Evolutionary conservation across 805 yeast genomes (phyloP).

Genomic region (Scheffersomyces coipomensis): DNA sequence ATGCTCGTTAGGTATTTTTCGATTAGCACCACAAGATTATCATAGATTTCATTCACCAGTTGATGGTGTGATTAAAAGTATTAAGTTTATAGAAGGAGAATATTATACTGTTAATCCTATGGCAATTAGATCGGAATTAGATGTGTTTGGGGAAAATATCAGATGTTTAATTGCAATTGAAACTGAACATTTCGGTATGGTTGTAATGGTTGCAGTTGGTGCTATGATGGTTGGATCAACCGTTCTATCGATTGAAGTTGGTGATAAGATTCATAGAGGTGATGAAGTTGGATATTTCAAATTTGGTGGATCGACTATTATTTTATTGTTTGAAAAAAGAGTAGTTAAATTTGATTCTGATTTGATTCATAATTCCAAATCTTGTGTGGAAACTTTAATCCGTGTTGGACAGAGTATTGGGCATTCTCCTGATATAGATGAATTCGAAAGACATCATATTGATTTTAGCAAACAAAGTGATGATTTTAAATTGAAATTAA

Average conservation of each 20-base stretch:
- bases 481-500: conserved; percentile 47
- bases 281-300: conserved; percentile 93
- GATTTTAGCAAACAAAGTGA: conserved; percentile 47
- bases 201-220: conserved; percentile 80
- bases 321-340: conserved; percentile 58
- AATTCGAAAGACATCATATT: conserved; percentile 46
- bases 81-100: conserved; percentile 76
- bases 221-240: conserved; percentile 99
- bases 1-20: conserved; percentile 73
- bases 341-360: conserved; percentile 69
- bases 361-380: conserved; percentile 61
- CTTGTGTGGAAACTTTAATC: conserved; percentile 76
- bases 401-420: conserved; percentile 93
- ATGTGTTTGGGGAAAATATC: conserved; percentile 90
- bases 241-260: conserved; percentile 63
- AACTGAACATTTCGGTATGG: conserved; percentile 73
- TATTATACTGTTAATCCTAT: conserved; percentile 96
- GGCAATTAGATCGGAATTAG: conserved; percentile 87
- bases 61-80: conserved; percentile 65
- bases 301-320: conserved; percentile 91
- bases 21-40: conserved; percentile 96
- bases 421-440: conserved; percentile 53
- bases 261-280: conserved; percentile 59
- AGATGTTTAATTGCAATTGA: conserved; percentile 76
- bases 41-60: conserved; percentile 93